Evolutionary conservation across 352 stramenopile genomes (phyloP), one percentile per base, ranked within the genome.

Genomic region (Pythium volutum): DNA sequence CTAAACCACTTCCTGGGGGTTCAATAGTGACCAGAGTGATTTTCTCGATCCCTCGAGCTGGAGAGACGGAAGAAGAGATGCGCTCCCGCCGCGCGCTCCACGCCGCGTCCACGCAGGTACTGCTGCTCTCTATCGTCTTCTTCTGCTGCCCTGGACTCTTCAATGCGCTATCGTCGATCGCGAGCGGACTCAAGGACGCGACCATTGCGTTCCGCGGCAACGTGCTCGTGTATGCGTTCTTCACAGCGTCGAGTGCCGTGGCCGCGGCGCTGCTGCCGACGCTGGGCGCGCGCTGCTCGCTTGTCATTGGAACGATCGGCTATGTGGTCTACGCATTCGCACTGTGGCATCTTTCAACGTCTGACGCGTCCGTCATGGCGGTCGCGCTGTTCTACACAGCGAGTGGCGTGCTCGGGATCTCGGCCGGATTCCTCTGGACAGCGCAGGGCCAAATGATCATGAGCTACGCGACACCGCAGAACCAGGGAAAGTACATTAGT

Each of bases 391-490:
- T 64, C 25, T 69, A 70, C 51, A 22, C 55, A 0, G 81, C 77
- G 4, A 85, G 81, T 10, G 68, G 50, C 0, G 26, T 76, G 10
- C 62, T 91, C 11, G 87, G 87, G 5, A 41, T 75, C 33, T 81
- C 79, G 6, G 87, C 87, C 6, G 79, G 75, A 0, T 71, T 90
- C 7, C 71, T 96, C 3, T 96, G 84, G 87, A 90, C 81, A 5
- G 78, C 81, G 16, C 83, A 96, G 42, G 84, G 87, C 12, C 62
- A 71, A 11, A 79, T 93, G 62, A 70, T 87, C 23, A 73, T 93
- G 61, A 69, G 69, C 46, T 89, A 91, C 71, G 45, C 79, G 31
- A 78, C 64, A 7, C 46, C 47, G 9, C 53, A 58, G 47, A 82
- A 61, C 50, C 77, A 75, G 47, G 84, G 87, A 10, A 55, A 39